Base-by-base conservation (phyloP, 164 flowering plant genomes). In the Chimonanthus salicifolius region DNA sequence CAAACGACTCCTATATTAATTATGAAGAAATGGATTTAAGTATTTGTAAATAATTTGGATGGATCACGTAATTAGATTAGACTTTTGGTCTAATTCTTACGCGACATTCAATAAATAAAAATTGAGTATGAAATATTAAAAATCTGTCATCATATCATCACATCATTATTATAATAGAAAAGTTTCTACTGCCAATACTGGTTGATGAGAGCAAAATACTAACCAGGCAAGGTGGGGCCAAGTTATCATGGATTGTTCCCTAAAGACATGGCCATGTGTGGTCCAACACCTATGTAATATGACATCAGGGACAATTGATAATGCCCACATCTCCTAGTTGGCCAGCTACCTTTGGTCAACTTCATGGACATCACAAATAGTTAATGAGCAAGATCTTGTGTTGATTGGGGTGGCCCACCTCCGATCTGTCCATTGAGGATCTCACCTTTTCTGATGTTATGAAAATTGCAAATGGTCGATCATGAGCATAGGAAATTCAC, bases 61-160 rank as follows among this genome's bases (percentile, higher is more conserved):
- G 33, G 1, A 1, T 33, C 33, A 33, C 33, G 1, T 33, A 33
- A 33, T 33, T 33, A 1, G 0, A 33, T 33, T 33, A 33, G 33
- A 0, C 33, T 33, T 33, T 33, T 33, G 33, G 33, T 0, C 2
- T 33, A 1, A 0, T 0, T 1, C 1, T 33, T 33, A 33, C 2
- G 2, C 0, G 2, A 33, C 33, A 33, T 33, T 33, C 33, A 33
- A 33, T 33, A 33, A 33, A 33, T 33, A 33, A 33, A 33, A 33
- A 33, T 20, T 20, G 21, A 20, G 21, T 33, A 33, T 33, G 2
- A 33, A 33, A 33, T 33, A 33, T 33, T 33, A 33, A 33, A 33
- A 33, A 33, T 33, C 1, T 33, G 33, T 33, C 33, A 33, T 33
- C 33, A 33, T 33, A 33, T 33, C 33, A 1, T 33, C 33, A 33